These are phyloP conservation scores for Mycena albidolilacea DNA, from an alignment of 768 basidiomycete species.

Conservation along the genomic window DNA sequence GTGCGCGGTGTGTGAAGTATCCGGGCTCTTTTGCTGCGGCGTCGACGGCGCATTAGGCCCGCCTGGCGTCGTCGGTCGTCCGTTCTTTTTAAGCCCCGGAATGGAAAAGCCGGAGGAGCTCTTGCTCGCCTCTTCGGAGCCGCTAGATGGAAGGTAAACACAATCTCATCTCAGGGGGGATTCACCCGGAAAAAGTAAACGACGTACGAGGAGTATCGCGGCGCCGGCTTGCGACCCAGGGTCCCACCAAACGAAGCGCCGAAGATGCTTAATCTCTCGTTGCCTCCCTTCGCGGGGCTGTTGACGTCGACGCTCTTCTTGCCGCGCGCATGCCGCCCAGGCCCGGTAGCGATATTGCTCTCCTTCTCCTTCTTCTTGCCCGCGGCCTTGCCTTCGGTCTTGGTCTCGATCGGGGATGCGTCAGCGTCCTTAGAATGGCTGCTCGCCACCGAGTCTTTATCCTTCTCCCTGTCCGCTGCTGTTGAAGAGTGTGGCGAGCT, in stretches of 20 bases:
- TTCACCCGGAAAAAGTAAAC: slow-evolving; percentile 6
- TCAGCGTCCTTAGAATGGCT: slow-evolving; percentile 36
- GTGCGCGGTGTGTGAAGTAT: not conserved
- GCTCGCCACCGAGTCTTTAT: slow-evolving; percentile 48
- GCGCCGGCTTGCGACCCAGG: slow-evolving; percentile 84
- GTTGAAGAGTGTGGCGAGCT: slow-evolving; percentile 31
- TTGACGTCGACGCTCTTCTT: slow-evolving; percentile 68
- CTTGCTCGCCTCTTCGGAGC: slow-evolving; percentile 60
- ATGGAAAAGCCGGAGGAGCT: slow-evolving; percentile 61
- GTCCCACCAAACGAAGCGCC: slow-evolving; percentile 70
- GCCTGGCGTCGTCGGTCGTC: slow-evolving; percentile 37
- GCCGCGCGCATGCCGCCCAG: slow-evolving; percentile 56
- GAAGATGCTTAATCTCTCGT: slow-evolving; percentile 87
- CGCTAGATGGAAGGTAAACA: slow-evolving; percentile 41
- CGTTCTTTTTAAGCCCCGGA: slow-evolving; percentile 60
- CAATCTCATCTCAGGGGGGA: slow-evolving; percentile 7
- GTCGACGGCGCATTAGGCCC: slow-evolving; percentile 3
- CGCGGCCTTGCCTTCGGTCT: slow-evolving; percentile 37
- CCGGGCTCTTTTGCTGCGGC: slow-evolving; percentile 7
- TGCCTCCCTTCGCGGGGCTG: slow-evolving; percentile 50
- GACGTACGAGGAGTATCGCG: slow-evolving; percentile 76
- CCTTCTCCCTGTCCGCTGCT: slow-evolving; percentile 49
- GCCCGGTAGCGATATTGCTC: slow-evolving; percentile 35
- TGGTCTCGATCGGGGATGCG: slow-evolving; percentile 21
- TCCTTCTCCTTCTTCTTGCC: slow-evolving; percentile 49